phyloP scores from a whole-genome alignment of 441 rosid species.

The Gossypium armourianum region DNA sequence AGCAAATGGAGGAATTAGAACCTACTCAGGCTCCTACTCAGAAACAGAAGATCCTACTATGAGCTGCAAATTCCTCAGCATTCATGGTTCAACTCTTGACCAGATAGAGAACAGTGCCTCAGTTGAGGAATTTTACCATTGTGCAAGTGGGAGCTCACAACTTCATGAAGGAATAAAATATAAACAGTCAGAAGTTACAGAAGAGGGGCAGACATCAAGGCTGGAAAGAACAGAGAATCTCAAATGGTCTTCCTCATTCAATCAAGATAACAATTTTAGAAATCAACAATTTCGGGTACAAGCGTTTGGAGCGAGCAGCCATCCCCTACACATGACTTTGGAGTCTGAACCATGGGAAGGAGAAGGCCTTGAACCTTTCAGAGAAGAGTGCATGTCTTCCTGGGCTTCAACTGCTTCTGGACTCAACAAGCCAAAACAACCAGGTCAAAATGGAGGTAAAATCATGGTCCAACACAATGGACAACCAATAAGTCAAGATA shows the following conservation, averaged over 20 bases:
- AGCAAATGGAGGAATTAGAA: slow-evolving; percentile 36
- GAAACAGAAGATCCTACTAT: slow-evolving; percentile 42
- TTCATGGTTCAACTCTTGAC: slow-evolving; percentile 25
- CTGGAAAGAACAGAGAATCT: slow-evolving; percentile 22
- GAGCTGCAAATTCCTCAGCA: slow-evolving; percentile 27
- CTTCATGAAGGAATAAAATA: slow-evolving; percentile 24
- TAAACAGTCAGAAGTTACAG: slow-evolving; percentile 24
- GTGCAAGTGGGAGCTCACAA: slow-evolving; percentile 26
- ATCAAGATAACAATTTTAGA: slow-evolving; percentile 27
- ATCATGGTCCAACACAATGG: slow-evolving; percentile 22
- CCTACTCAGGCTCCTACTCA: slow-evolving; percentile 44
- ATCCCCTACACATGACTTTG: slow-evolving; percentile 22
- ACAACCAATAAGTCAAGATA: slow-evolving; percentile 22
- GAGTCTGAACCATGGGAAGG: slow-evolving; percentile 26
- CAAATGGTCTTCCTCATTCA: slow-evolving; percentile 27
- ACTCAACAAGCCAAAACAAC: slow-evolving; percentile 26
- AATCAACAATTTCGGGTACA: slow-evolving; percentile 22
- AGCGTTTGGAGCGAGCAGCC: slow-evolving; percentile 25
- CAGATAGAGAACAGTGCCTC: slow-evolving; percentile 23
- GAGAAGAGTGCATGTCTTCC: slow-evolving; percentile 41
- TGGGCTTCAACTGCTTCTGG: slow-evolving; percentile 38
- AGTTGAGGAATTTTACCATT: slow-evolving; percentile 31
- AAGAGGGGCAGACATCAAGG: slow-evolving; percentile 28
- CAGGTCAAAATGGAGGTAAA: slow-evolving; percentile 20
- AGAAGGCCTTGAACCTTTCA: slow-evolving; percentile 29